A percentile compares a stretch with the other conserved stretches of the same genome.
phyloP scores from a whole-genome alignment of 2,329 filamentous ascomycete genomes.

The Talaromyces sp. region DNA sequence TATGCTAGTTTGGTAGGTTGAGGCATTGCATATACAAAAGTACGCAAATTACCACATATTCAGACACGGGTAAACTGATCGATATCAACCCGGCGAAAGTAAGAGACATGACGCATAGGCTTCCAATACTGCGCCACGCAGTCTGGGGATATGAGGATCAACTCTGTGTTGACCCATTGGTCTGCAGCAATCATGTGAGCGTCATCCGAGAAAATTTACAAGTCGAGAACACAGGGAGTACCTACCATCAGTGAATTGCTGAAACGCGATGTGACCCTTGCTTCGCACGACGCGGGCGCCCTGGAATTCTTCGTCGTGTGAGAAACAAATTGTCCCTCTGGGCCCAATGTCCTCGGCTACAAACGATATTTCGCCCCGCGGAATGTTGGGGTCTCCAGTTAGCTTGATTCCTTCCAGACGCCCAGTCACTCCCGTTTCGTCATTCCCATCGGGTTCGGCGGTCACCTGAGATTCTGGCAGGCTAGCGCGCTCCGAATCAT shows the following conservation, averaged over 20 bases:
- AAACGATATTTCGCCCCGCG: slow-evolving; percentile 79
- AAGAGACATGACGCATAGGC: slow-evolving; percentile 41
- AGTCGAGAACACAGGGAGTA: slow-evolving; percentile 8
- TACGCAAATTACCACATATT: slow-evolving; percentile 16
- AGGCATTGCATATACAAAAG: neutral
- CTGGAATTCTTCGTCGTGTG: slow-evolving; percentile 63
- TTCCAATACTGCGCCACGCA: slow-evolving; percentile 79
- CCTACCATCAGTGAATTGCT: slow-evolving; percentile 68
- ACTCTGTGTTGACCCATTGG: slow-evolving; percentile 66
- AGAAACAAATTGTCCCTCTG: slow-evolving; percentile 57
- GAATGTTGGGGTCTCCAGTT: slow-evolving; percentile 86
- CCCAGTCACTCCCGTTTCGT: slow-evolving; percentile 53
- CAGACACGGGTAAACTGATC: slow-evolving; percentile 25
- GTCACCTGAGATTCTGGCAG: neutral
- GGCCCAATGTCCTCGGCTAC: slow-evolving; percentile 70
- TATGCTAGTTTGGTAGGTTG: neutral
- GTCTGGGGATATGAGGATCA: slow-evolving; percentile 74
- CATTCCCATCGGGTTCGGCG: slow-evolving; percentile 25
- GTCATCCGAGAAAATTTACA: neutral
- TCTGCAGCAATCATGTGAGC: slow-evolving; percentile 46
- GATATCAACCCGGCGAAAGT: slow-evolving; percentile 39
- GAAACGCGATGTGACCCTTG: slow-evolving; percentile 69
- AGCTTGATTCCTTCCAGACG: slow-evolving; percentile 80
- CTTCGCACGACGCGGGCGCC: slow-evolving; percentile 69
- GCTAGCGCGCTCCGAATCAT: slow-evolving; percentile 8